A percentile compares a stretch with the other conserved stretches of the same genome.
These are phyloP conservation scores for Aquilaria yunnanensis DNA, from an alignment of 345 rosid genomes.

Conservation along the genomic window DNA sequence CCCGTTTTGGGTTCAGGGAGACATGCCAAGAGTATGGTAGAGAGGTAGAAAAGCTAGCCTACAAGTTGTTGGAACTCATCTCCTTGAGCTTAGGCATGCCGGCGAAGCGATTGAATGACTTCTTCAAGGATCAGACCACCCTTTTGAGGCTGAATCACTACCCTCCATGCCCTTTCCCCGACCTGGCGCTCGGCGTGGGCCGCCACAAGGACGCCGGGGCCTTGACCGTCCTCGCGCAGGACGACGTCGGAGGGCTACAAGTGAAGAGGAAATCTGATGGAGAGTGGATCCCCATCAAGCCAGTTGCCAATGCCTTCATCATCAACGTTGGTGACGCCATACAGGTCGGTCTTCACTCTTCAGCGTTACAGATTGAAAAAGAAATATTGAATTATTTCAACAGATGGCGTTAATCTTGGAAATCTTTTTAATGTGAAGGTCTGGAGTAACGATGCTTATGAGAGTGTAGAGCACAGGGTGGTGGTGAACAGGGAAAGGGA, in stretches of 20 bases:
- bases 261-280: constrained; percentile 56
- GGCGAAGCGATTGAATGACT: constrained; percentile 33
- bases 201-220: constrained; percentile 75
- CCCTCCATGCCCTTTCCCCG: constrained; percentile 78
- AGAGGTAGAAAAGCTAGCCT: constrained; percentile 45
- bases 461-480: constrained; percentile 45
- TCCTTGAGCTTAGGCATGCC: constrained; percentile 54
- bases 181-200: constrained; percentile 78
- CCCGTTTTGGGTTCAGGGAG: constrained; percentile 24
- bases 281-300: constrained; percentile 67
- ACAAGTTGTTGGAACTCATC: constrained; percentile 39
- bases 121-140: constrained; percentile 48
- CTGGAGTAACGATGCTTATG: constrained; percentile 39
- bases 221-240: constrained; percentile 65
- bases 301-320: constrained; percentile 60
- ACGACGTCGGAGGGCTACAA: constrained; percentile 75
- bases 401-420: not conserved
- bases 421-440: constrained; percentile 21
- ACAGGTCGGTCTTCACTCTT: constrained; percentile 28
- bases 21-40: constrained; percentile 36
- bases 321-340: constrained; percentile 61
- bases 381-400: not conserved
- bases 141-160: constrained; percentile 61
- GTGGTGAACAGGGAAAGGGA: constrained; percentile 46
- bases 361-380: not conserved